These are phyloP conservation scores for Rhizopogon rudus DNA, from an alignment of 768 basidiomycete genomes.

Conservation along the genomic window DNA sequence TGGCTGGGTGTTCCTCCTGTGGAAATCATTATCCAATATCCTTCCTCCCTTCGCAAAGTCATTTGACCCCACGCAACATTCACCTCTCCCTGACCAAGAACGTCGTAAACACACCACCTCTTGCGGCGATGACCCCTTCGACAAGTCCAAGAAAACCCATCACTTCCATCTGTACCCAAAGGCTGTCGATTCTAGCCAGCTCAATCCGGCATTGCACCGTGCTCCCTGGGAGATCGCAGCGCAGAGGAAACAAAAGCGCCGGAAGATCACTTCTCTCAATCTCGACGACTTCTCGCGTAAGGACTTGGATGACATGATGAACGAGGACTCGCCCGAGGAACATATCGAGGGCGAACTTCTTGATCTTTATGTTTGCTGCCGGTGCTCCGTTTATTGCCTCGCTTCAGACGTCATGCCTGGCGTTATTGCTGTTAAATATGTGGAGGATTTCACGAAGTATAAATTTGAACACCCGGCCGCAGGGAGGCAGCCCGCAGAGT, in stretches of 20 bases:
- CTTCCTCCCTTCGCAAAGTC: constrained; percentile 57
- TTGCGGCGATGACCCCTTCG: constrained; percentile 52
- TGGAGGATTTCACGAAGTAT: constrained; percentile 62
- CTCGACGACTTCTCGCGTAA: constrained; percentile 19
- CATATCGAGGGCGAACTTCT: constrained; percentile 47
- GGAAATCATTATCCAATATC: constrained; percentile 60
- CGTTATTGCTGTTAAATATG: constrained; percentile 55
- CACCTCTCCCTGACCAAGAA: constrained; percentile 50
- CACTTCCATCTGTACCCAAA: constrained; percentile 76
- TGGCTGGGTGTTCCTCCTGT: constrained; percentile 73
- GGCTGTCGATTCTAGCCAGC: constrained; percentile 64
- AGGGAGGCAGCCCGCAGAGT: constrained; percentile 50
- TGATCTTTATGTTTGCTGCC: constrained; percentile 82
- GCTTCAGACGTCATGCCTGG: constrained; percentile 70
- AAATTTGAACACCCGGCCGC: constrained; percentile 52
- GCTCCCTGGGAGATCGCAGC: constrained; percentile 58
- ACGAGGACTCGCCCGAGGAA: constrained; percentile 31
- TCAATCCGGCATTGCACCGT: constrained; percentile 55
- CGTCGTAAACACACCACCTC: constrained; percentile 44
- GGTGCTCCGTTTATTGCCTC: constrained; percentile 72
- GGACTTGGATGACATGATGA: constrained; percentile 25
- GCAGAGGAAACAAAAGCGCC: constrained; percentile 47
- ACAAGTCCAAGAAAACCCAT: constrained; percentile 57
- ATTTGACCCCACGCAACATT: constrained; percentile 36
- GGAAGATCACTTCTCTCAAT: constrained; percentile 43